Evolutionary conservation across 139 green algal species (phyloP).

Genomic region (Chlorella sp.): DNA sequence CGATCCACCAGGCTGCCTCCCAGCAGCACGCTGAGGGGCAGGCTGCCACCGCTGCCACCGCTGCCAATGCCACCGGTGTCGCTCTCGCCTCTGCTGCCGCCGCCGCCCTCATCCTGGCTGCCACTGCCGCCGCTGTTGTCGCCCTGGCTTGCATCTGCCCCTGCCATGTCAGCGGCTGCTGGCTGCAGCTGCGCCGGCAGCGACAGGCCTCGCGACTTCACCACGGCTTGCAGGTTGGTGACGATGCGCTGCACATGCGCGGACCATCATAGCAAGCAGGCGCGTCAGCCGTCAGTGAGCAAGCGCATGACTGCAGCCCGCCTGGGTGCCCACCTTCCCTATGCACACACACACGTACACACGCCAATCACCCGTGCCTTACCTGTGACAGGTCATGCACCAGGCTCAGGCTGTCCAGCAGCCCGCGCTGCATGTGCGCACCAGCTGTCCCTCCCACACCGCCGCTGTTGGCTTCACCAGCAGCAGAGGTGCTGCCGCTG

Average conservation of each 20-base stretch:
- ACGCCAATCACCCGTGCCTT: too few species aligned
- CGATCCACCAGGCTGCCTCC: slow-evolving; percentile 33
- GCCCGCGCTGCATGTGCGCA: slow-evolving; percentile 9
- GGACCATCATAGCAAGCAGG: neutral
- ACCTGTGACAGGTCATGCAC: slow-evolving; percentile 39
- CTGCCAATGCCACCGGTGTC: neutral
- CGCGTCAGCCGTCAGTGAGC: too few species aligned
- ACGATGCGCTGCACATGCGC: slow-evolving; percentile 23
- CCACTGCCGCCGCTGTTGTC: neutral
- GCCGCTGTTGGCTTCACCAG: neutral
- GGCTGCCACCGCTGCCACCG: neutral
- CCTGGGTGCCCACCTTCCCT: too few species aligned
- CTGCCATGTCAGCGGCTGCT: neutral
- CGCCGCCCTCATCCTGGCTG: neutral
- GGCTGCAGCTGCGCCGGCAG: slow-evolving; percentile 4
- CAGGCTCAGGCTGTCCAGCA: slow-evolving; percentile 36
- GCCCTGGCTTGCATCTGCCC: neutral
- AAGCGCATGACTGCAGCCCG: too few species aligned
- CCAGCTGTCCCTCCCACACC: too few species aligned
- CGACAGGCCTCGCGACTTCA: neutral
- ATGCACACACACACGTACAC: neutral
- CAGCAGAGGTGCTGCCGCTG: neutral
- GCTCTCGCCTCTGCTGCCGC: neutral
- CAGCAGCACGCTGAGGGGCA: slow-evolving; percentile 36
- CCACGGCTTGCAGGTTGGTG: slow-evolving; percentile 22